Conservation (phyloP, 1,284 basidiomycete species). For the Cerioporus squamosus region DNA sequence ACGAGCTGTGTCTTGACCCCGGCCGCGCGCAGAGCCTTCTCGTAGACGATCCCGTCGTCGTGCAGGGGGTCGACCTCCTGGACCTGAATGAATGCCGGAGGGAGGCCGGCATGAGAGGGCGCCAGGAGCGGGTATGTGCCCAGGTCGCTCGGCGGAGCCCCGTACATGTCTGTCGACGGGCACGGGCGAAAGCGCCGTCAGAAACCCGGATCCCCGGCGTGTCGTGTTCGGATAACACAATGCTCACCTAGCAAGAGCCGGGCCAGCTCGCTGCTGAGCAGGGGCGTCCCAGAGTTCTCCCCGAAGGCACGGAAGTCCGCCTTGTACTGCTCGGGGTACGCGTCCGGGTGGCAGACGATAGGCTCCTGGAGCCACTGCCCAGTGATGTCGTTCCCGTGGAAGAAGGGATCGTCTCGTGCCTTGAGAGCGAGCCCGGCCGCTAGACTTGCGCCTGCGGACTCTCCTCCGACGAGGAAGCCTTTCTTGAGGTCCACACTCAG, state of each 20-base stretch:
- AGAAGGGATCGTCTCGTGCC: constrained; percentile 27
- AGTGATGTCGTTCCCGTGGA: constrained; percentile 13
- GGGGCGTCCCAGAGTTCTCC: background rate
- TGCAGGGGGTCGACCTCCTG: constrained; percentile 25
- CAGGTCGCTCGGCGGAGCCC: constrained; percentile 12
- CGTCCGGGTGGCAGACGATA: background rate
- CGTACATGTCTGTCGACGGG: background rate
- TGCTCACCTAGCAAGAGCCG: background rate
- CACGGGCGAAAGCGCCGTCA: too few relatives aligned
- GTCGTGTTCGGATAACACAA: too few relatives aligned
- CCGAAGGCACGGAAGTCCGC: background rate
- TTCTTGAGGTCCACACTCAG: constrained; percentile 15
- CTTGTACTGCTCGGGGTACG: constrained; percentile 1
- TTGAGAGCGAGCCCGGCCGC: constrained; percentile 23
- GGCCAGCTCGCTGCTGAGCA: background rate
- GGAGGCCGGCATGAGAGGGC: constrained; percentile 18
- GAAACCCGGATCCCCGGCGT: too few relatives aligned
- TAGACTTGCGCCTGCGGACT: constrained; percentile 30
- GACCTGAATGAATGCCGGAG: constrained; percentile 28
- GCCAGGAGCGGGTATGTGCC: constrained; percentile 23
- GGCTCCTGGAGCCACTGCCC: constrained; percentile 14
- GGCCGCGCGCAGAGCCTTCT: constrained; percentile 24
- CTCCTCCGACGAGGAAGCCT: constrained; percentile 30
- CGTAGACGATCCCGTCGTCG: constrained; percentile 30
- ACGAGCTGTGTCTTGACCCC: constrained; percentile 23